phyloP scores from a whole-genome alignment of 192 early-diverging fungal genomes.

The Coemansia sp. region DNA sequence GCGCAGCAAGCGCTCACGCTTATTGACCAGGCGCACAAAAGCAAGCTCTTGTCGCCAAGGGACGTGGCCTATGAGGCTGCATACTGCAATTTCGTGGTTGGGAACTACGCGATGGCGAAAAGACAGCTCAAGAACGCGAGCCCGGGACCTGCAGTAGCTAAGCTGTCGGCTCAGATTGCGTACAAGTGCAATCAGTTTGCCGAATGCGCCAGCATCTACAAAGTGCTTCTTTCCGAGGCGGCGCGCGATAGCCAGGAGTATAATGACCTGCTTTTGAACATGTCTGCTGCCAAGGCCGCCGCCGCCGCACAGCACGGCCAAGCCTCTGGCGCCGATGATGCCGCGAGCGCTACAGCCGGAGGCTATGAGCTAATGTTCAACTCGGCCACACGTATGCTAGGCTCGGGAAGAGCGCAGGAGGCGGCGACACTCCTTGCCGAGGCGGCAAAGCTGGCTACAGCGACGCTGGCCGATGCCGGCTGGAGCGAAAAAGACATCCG shows the following conservation, averaged over 20 bases:
- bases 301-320: slow-evolving; percentile 17
- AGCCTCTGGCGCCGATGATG: neutral
- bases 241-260: slow-evolving; percentile 18
- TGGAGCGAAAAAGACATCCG: slow-evolving; percentile 41
- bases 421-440: slow-evolving; percentile 20
- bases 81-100: slow-evolving; percentile 46
- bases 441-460: slow-evolving; percentile 20
- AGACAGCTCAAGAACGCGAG: slow-evolving; percentile 11
- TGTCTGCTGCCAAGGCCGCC: slow-evolving; percentile 45
- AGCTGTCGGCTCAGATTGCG: slow-evolving; percentile 48
- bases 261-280: slow-evolving; percentile 38
- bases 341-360: neutral
- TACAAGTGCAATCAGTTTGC: slow-evolving; percentile 44
- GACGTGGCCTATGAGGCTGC: slow-evolving; percentile 38
- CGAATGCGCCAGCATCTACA: slow-evolving; percentile 37
- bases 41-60: slow-evolving; percentile 12
- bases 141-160: slow-evolving; percentile 9
- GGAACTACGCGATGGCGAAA: slow-evolving; percentile 29
- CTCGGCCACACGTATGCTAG: slow-evolving; percentile 31
- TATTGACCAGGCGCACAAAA: slow-evolving; percentile 22
- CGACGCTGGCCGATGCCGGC: slow-evolving; percentile 14
- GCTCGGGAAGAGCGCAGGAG: slow-evolving; percentile 19
- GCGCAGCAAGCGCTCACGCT: slow-evolving; percentile 27
- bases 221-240: slow-evolving; percentile 14
- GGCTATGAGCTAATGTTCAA: slow-evolving; percentile 51